Base-by-base conservation (phyloP, 2,329 filamentous ascomycete genomes). In the Scopulariopsis brevicaulis region DNA sequence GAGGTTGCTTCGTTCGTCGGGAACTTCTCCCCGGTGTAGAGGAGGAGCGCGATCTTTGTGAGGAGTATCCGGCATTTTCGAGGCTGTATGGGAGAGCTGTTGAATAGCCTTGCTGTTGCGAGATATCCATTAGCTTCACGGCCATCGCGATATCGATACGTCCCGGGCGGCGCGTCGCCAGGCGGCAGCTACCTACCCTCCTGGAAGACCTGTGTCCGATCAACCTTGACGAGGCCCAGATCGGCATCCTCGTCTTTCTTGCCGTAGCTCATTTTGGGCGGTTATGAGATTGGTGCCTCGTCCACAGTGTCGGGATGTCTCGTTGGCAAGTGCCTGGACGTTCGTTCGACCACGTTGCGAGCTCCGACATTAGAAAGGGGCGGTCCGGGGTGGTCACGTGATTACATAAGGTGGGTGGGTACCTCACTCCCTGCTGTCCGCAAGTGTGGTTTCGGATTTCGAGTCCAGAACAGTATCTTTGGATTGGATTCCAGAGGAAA, bases 211-310 rank as follows among this genome's bases (percentile, higher is more conserved):
- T 93, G 91, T 59, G 93, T 96, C 69, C 95, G 87, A 78, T 99
- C 94, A 68, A 97, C 90, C 82, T 93, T 96, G 80, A 97, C 88
- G 78, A 97, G 83, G 70, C 89, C 87, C 72, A 87, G 84, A 72
- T 96, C 93, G 70, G 87, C 90, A 79, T 99, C 94, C 82, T 97
- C 94, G 75, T 99, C 93, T 81, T 96, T 97, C 80, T 99, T 99
- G 80, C 93, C 87, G 83, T 94, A 96, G 77, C 88, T 94, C 92
- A 96, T 96, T 70, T 65, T 84, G 77, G 75, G 76, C 74, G 68
- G 66, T 66, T 67, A 12, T 55, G 52, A 32, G 51, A 46, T 20
- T 22, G 35, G 25, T 37, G 53, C 24, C 53, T 58, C 51, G 51
- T 58, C 51, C 48, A 55, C 51, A 35, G 51, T 35, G 57, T 54